phyloP scores from a whole-genome alignment of 495 filamentous ascomycete species.

The Podospora appendiculata region DNA sequence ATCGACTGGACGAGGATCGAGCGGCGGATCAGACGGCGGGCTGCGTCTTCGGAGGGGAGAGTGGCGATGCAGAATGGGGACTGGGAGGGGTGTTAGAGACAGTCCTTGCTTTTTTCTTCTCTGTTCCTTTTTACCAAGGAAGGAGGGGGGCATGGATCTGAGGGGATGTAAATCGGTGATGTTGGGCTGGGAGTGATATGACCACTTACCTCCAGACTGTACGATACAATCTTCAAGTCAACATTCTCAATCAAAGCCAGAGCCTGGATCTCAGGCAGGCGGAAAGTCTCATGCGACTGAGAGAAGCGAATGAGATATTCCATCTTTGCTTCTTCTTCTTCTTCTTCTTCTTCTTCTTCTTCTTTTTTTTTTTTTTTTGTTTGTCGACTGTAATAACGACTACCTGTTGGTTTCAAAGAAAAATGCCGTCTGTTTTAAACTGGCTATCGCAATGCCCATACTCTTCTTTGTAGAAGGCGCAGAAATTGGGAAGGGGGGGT shows the following conservation, averaged over 20 bases:
- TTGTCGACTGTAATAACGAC: background rate
- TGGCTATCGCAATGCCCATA: background rate
- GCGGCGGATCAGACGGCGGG: slow-evolving; percentile 58
- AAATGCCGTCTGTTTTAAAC: slow-evolving; percentile 1
- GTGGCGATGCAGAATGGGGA: slow-evolving; percentile 80
- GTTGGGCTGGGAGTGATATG: no score
- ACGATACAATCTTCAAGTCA: slow-evolving; percentile 62
- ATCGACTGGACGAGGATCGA: slow-evolving; percentile 75
- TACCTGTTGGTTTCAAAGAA: background rate
- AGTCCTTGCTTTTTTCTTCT: background rate
- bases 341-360: slow-evolving; percentile 15
- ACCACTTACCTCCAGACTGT: slow-evolving; percentile 58
- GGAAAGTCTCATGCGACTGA: slow-evolving; percentile 85
- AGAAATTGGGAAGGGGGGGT: background rate
- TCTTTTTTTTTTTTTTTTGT: slow-evolving; percentile 12
- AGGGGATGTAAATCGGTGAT: no score
- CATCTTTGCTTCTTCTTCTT: slow-evolving; percentile 35
- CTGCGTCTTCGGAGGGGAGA: slow-evolving; percentile 57
- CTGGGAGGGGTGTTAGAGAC: slow-evolving; percentile 35
- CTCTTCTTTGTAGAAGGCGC: background rate
- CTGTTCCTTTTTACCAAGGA: background rate
- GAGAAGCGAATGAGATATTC: slow-evolving; percentile 87
- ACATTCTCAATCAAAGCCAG: slow-evolving; percentile 63
- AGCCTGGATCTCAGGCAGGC: slow-evolving; percentile 76
- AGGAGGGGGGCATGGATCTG: background rate